Percentiles rank a stretch among this genome's conserved stretches.
Evolutionary conservation across 2,329 filamentous ascomycete species (phyloP).

Genomic region (Colletotrichum zoysiae): DNA sequence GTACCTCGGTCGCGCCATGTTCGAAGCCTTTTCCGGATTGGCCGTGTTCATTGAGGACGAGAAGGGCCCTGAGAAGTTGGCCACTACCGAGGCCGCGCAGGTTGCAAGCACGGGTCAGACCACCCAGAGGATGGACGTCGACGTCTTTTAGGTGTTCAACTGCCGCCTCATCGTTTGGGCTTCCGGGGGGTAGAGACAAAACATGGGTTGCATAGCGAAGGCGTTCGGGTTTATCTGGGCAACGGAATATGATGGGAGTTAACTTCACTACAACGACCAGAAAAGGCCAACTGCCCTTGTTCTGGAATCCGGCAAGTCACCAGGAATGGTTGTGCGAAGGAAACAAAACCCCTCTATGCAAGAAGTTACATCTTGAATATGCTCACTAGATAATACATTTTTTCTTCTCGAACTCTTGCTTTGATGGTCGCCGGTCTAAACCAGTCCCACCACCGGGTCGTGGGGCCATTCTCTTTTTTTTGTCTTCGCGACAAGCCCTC

Average conservation of each 20-base stretch:
- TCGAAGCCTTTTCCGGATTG: slow-evolving; percentile 90
- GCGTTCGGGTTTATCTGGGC: slow-evolving; percentile 45
- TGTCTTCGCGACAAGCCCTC: slow-evolving; percentile 36
- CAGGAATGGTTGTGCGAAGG: neutral
- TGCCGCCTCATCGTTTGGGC: slow-evolving; percentile 15
- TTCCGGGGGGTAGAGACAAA: slow-evolving; percentile 7
- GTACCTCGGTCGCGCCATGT: slow-evolving; percentile 84
- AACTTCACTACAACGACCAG: neutral
- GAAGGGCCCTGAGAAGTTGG: slow-evolving; percentile 57
- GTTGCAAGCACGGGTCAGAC: slow-evolving; percentile 49
- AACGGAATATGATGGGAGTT: neutral
- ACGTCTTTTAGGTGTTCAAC: slow-evolving; percentile 45
- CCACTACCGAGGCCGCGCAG: slow-evolving; percentile 52
- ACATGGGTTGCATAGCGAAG: slow-evolving; percentile 44
- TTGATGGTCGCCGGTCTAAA: slow-evolving; percentile 1
- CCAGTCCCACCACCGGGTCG: slow-evolving; percentile 6
- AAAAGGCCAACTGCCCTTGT: neutral
- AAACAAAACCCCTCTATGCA: slow-evolving; percentile 24
- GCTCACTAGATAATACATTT: slow-evolving; percentile 41
- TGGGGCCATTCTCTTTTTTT: slow-evolving; percentile 20
- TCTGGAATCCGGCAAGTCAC: neutral
- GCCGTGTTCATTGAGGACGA: slow-evolving; percentile 91
- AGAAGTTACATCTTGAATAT: slow-evolving; percentile 40
- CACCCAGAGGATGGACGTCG: slow-evolving; percentile 61
- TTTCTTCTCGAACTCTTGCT: slow-evolving; percentile 25